phyloP scores from a whole-genome alignment of 2,329 filamentous ascomycete genomes.

The Trichoderma breve region DNA sequence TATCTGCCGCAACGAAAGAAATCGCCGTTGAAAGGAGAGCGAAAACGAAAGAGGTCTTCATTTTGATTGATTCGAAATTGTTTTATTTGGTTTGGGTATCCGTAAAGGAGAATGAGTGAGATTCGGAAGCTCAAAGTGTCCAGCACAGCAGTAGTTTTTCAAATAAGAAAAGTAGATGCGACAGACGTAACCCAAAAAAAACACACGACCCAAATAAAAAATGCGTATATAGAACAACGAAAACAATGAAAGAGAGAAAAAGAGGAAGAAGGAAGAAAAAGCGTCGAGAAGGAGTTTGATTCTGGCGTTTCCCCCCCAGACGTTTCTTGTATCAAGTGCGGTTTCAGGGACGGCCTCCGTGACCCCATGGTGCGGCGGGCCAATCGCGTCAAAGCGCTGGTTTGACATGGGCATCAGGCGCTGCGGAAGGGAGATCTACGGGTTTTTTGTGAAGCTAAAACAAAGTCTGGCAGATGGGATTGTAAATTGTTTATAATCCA shows the following conservation, averaged over 20 bases:
- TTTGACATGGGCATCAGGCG: neutral
- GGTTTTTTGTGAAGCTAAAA: neutral
- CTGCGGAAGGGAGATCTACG: neutral
- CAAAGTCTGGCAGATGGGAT: neutral
- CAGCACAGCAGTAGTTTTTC: neutral
- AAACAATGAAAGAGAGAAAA: neutral
- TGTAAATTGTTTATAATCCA: neutral
- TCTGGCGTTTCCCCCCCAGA: neutral
- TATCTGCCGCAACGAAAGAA: conserved; percentile 49
- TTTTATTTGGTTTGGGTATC: no score
- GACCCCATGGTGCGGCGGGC: neutral
- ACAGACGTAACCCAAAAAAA: neutral
- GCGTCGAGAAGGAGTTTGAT: neutral
- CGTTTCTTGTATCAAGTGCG: conserved; percentile 8
- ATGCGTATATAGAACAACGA: neutral
- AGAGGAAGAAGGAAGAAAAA: neutral
- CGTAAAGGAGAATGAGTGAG: neutral
- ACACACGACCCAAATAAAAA: neutral
- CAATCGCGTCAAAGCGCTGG: neutral
- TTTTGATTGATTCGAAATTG: no score
- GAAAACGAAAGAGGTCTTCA: conserved; percentile 32
- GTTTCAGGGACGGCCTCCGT: conserved; percentile 8
- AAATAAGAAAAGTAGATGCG: neutral
- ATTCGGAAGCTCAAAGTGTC: neutral
- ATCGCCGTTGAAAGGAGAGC: conserved; percentile 44